Evolutionary conservation across 140 eudicot genomes (phyloP).

Genomic region (Erigeron philadelphicus): DNA sequence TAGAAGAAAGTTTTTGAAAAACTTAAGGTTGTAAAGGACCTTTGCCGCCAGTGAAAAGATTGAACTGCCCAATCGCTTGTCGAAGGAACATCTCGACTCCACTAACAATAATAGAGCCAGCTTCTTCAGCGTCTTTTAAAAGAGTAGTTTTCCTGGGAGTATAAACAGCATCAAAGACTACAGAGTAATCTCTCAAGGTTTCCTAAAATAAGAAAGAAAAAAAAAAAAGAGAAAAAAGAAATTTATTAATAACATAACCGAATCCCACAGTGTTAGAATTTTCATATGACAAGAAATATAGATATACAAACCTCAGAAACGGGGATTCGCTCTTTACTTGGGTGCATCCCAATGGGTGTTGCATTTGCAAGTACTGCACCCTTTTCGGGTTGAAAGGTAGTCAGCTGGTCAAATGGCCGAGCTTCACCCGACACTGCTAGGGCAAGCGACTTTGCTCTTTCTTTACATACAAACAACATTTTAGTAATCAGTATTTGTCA

Average conservation of each 20-base stretch:
- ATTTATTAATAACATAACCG: background rate
- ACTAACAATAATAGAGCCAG: slow-evolving; percentile 64
- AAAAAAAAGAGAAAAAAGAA: background rate
- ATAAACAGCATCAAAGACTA: slow-evolving; percentile 78
- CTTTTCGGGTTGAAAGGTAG: slow-evolving; percentile 58
- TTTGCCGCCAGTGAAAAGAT: slow-evolving; percentile 67
- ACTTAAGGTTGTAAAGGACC: slow-evolving; percentile 27
- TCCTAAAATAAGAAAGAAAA: slow-evolving; percentile 30
- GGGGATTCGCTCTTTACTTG: slow-evolving; percentile 62
- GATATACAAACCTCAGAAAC: slow-evolving; percentile 52
- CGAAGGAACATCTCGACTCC: slow-evolving; percentile 90
- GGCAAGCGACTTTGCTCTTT: slow-evolving; percentile 66
- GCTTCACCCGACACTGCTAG: slow-evolving; percentile 64
- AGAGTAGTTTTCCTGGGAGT: slow-evolving; percentile 73
- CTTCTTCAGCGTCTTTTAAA: slow-evolving; percentile 54
- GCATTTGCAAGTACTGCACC: slow-evolving; percentile 79
- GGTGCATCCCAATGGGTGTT: slow-evolving; percentile 87
- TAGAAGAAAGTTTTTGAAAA: background rate
- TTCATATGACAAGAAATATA: background rate
- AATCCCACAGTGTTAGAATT: background rate
- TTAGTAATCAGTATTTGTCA: background rate
- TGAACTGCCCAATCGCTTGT: slow-evolving; percentile 70
- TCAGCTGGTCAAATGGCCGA: slow-evolving; percentile 41
- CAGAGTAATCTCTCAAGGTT: slow-evolving; percentile 53
- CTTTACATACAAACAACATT: slow-evolving; percentile 29